These are phyloP conservation scores for Acanthamoeba lenticulata DNA, from an alignment of 208 protist species.

Conservation along the genomic window DNA sequence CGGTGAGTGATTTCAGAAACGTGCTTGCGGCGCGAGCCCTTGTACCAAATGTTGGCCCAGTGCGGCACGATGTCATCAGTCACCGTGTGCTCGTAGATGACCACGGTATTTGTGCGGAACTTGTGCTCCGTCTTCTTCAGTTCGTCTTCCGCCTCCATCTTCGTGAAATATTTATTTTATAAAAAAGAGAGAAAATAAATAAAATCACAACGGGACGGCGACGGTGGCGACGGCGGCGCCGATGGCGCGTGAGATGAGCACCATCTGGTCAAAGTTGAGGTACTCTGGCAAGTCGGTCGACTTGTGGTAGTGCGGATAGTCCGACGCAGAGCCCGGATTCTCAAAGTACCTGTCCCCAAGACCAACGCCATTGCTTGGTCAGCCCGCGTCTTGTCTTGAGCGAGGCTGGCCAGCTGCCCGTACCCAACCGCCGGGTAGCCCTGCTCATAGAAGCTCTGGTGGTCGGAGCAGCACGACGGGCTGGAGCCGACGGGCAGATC, in stretches of 20 bases:
- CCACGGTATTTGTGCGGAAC: neutral
- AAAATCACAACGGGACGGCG: neutral
- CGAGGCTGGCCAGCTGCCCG: too few species aligned
- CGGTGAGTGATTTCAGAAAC: neutral
- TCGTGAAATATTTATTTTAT: neutral
- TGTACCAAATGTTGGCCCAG: constrained; percentile 37
- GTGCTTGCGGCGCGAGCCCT: neutral
- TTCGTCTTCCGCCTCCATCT: constrained; percentile 4
- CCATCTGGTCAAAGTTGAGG: constrained; percentile 15
- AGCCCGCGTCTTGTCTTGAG: too few species aligned
- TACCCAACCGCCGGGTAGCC: constrained; percentile 58
- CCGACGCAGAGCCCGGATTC: constrained; percentile 3
- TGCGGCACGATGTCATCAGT: constrained; percentile 23
- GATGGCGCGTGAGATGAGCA: constrained; percentile 45
- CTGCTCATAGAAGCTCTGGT: constrained; percentile 68
- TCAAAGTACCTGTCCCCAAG: constrained; percentile 16
- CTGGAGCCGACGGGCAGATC: neutral
- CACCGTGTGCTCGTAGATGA: constrained; percentile 2
- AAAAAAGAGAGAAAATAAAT: too few species aligned
- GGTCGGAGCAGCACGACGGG: constrained; percentile 63
- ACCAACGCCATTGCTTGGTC: too few species aligned
- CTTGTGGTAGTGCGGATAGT: constrained; percentile 65
- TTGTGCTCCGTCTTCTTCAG: neutral
- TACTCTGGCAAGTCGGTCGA: constrained; percentile 9
- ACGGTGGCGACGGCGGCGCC: constrained; percentile 34